These are phyloP conservation scores for Globisporangium okanoganense DNA, from an alignment of 352 stramenopile species.

Conservation along the genomic window DNA sequence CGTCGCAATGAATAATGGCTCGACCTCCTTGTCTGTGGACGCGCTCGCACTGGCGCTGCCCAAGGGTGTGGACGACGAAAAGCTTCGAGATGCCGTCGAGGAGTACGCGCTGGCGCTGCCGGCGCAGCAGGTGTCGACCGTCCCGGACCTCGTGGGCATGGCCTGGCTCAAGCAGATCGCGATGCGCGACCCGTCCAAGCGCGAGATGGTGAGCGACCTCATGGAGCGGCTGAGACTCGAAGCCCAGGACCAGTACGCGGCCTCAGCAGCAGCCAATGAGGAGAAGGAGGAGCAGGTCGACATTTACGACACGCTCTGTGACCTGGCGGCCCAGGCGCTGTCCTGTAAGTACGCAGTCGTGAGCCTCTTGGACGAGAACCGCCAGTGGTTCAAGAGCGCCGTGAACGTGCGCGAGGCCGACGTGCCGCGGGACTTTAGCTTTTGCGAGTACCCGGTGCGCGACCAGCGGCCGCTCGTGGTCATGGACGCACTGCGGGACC, in stretches of 20 bases:
- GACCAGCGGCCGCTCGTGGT: conserved; percentile 80
- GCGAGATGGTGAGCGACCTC: conserved; percentile 60
- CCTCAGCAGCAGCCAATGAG: background rate
- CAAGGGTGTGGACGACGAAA: conserved; percentile 33
- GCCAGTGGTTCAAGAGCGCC: conserved; percentile 94
- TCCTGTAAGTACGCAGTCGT: conserved; percentile 79
- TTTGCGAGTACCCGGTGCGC: conserved; percentile 78
- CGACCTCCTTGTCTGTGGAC: background rate
- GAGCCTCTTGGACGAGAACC: conserved; percentile 90
- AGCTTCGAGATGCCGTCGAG: conserved; percentile 58
- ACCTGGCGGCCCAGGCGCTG: conserved; percentile 71
- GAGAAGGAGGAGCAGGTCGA: conserved; percentile 54
- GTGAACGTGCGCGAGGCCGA: conserved; percentile 74
- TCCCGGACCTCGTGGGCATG: conserved; percentile 74
- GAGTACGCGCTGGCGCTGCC: conserved; percentile 73
- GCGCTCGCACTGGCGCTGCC: conserved; percentile 22
- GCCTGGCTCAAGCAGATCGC: conserved; percentile 76
- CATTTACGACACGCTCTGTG: conserved; percentile 83
- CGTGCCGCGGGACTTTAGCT: conserved; percentile 81
- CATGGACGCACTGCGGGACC: conserved; percentile 84
- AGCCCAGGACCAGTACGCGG: conserved; percentile 22
- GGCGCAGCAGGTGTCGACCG: conserved; percentile 39
- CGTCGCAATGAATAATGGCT: background rate
- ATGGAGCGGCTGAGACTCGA: conserved; percentile 65
- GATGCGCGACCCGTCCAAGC: conserved; percentile 61